Base-by-base conservation (phyloP, 768 basidiomycete species). In the Guyanaporus albipodus region DNA sequence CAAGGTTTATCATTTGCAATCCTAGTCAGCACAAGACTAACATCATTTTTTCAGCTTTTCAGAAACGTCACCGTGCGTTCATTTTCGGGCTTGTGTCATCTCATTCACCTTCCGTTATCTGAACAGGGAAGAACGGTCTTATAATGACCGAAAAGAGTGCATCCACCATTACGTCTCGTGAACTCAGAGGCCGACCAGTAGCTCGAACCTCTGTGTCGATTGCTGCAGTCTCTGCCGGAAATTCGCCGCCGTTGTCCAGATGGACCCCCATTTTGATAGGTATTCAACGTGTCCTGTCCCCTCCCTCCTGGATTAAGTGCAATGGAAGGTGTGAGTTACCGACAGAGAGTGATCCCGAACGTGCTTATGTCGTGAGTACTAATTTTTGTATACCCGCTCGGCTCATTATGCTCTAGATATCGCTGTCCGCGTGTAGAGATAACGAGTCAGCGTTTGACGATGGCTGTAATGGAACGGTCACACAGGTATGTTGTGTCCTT, bases 371-470 rank as follows among this genome's bases (percentile, higher is more conserved):
- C 6, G 64, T 62, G 44, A 38, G 62, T 62, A 4, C 31, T 14
- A 8, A 18, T n/a, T 4, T 22, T 24, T 22, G 2, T 26, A 18
- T n/a, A 8, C 14, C 21, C 12, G 28, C 33, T 27, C 9, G 7
- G 23, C 50, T 61, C 34, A 53, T 17, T 6, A 2, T 23, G 2
- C 9, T 12, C 9, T 8, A 22, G 63, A 52, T 64, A 38, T 64
- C 62, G 12, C 27, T 64, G 18, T 61, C 64, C 19, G 63, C 63
- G 26, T 66, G 63, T 28, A 57, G 48, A 34, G 63, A 64, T n/a
- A 52, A 52, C 9, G 55, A 64, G 17, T 27, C 26, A 6, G 62
- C 63, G 5, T 45, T 50, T 12, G 63, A 66, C 18, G 62, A 55
- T 26, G 10, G 8, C 34, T 31, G 8, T 4, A 49, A 39, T 10